Evolutionary conservation across 1,284 basidiomycete genomes (phyloP), one percentile per base, ranked within the genome.

Genomic region (Fomitopsis betulina): DNA sequence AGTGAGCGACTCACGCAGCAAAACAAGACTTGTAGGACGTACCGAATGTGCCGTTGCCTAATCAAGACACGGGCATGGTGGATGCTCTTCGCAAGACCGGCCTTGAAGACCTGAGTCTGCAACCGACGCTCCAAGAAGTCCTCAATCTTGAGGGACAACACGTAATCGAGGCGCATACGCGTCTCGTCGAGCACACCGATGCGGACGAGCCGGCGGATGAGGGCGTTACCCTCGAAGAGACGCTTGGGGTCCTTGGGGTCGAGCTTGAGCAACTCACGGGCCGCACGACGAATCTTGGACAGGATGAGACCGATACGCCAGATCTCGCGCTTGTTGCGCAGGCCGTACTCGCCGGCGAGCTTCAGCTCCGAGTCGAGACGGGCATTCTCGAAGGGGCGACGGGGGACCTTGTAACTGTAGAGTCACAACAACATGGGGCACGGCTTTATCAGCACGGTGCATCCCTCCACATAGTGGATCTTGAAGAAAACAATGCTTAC

Each of bases 271-370:
- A 99, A 91, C 83, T 99, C 96, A 92, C 96, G 96, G 67, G 96
- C 97, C 63, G 96, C 97, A 91, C 97, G 95, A 85, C 96, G 96
- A 76, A 99, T 99, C 86, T 99, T 98, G 74, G 97, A 99, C 61
- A 99, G 89, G 73, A 89, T 89, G 72, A 99, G 89, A 75, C 95
- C 89, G 77, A 99, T 98, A 74, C 97, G 93, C 96, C 96, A 99
- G 82, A 99, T 98, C 84, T 99, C 96, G 73, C 94, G 93, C 87
- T 99, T 99, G 93, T 98, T 99, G 78, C 96, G 93, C 72, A 99
- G 93, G 79, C 96, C 96, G 84, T 96, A 99, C 84, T 99, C 97
- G 80, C 96, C 96, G 63, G 95, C 95, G 79, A 98, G 94, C 94
- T 98, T 99, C 75, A 99, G 86, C 86, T 99, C 97, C 70, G 93